Percentiles rank a stretch among this genome's conserved stretches.
Evolutionary conservation across 208 protist genomes (phyloP).

Genomic region (Acanthamoeba sp.): DNA sequence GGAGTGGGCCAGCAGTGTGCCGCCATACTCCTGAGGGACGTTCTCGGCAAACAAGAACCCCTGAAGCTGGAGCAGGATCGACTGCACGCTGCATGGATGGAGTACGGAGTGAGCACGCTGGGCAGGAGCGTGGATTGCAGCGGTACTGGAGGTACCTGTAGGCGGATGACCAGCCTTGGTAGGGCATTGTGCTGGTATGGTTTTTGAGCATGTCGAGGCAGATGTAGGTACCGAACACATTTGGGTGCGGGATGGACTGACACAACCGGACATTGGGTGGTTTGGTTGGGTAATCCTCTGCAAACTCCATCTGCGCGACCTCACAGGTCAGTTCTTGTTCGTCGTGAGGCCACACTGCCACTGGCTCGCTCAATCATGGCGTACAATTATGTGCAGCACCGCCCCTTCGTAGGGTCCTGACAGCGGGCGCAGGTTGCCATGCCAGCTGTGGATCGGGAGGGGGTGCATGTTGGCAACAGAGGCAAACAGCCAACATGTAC

Average conservation of each 20-base stretch:
- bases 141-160: not conserved
- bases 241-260: slow-evolving; percentile 24
- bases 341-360: not conserved
- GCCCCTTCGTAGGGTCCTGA: slow-evolving; percentile 30
- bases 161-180: slow-evolving; percentile 23
- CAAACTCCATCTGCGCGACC: not conserved
- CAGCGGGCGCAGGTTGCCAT: slow-evolving; percentile 41
- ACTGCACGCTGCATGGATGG: not conserved
- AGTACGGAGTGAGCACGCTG: not conserved
- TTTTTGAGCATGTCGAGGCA: slow-evolving; percentile 72
- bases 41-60: slow-evolving; percentile 63
- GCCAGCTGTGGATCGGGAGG: not conserved
- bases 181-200: not conserved
- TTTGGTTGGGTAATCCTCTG: not conserved
- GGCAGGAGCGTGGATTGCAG: not conserved
- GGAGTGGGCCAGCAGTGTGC: not conserved
- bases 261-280: not conserved
- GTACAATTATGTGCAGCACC: slow-evolving; percentile 42
- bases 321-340: not conserved
- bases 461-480: too few relatives aligned
- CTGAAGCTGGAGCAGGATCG: slow-evolving; percentile 64
- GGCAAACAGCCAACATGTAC: too few relatives aligned
- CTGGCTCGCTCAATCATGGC: not conserved
- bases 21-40: slow-evolving; percentile 25
- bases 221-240: slow-evolving; percentile 57